Evolutionary conservation across 768 basidiomycete species (phyloP).

Genomic region (Pleurotus platypus): DNA sequence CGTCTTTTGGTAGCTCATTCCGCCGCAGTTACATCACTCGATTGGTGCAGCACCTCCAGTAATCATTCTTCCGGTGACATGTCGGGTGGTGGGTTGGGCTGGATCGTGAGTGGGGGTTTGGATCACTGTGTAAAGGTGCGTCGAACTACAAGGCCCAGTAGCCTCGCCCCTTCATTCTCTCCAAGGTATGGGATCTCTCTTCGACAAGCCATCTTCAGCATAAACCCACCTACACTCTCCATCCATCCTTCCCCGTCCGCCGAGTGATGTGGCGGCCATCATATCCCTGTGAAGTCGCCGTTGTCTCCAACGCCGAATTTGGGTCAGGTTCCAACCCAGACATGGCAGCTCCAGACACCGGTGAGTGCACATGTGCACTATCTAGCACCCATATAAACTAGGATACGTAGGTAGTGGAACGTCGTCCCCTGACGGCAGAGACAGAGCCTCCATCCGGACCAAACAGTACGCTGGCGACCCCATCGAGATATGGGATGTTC

Average conservation of each 20-base stretch:
- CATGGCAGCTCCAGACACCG: conserved; percentile 1
- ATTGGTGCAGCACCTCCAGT: conserved; percentile 54
- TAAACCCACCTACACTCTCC: conserved; percentile 66
- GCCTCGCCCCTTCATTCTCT: not conserved
- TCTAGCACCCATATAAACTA: not conserved
- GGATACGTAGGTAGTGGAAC: not conserved
- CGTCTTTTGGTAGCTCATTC: conserved; percentile 72
- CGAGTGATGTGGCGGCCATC: conserved; percentile 75
- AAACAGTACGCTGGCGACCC: conserved; percentile 43
- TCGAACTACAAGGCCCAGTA: conserved; percentile 2
- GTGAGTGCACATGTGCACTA: not conserved
- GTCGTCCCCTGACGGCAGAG: conserved; percentile 1
- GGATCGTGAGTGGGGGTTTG: conserved; percentile 77
- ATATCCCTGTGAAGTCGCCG: conserved; percentile 71
- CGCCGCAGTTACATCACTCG: conserved; percentile 66
- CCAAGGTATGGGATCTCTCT: conserved; percentile 71
- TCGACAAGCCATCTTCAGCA: conserved; percentile 48
- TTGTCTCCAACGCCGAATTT: conserved; percentile 64
- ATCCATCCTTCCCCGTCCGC: conserved; percentile 72
- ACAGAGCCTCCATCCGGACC: not conserved
- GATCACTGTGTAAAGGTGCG: conserved; percentile 75
- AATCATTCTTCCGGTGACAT: conserved; percentile 18
- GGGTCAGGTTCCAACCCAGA: conserved; percentile 28
- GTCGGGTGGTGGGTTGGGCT: conserved; percentile 45
- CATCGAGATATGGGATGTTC: conserved; percentile 85